These are phyloP conservation scores for Penicillium sp. DNA, from an alignment of 2,329 filamentous ascomycete species.

Conservation along the genomic window DNA sequence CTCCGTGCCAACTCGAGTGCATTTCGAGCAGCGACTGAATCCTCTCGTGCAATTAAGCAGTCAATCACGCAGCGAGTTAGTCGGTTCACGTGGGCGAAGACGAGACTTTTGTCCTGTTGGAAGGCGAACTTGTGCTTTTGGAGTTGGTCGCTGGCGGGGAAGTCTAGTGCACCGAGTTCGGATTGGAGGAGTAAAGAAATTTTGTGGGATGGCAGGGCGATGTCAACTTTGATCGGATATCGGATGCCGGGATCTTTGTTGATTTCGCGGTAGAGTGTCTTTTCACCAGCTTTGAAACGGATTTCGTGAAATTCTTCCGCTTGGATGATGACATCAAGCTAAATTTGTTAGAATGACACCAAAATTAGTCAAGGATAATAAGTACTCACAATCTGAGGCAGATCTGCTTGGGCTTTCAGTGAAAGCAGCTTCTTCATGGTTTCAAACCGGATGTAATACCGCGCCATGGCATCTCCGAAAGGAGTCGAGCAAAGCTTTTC, in stretches of 20 bases:
- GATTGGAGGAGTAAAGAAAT: slow-evolving; percentile 78
- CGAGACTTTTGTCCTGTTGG: slow-evolving; percentile 63
- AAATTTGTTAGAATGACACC: slow-evolving; percentile 21
- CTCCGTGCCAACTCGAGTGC: slow-evolving; percentile 80
- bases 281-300: slow-evolving; percentile 73
- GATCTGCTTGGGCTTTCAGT: slow-evolving; percentile 64
- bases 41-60: slow-evolving; percentile 67
- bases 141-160: slow-evolving; percentile 64
- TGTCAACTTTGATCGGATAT: slow-evolving; percentile 71
- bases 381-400: slow-evolving; percentile 70
- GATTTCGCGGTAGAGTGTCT: slow-evolving; percentile 71
- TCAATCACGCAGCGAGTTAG: slow-evolving; percentile 78
- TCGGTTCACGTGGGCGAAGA: slow-evolving; percentile 73
- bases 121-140: slow-evolving; percentile 63
- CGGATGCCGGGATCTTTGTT: slow-evolving; percentile 73
- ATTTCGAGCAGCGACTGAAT: slow-evolving; percentile 70
- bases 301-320: slow-evolving; percentile 76
- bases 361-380: not conserved
- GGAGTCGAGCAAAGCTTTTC: slow-evolving; percentile 67
- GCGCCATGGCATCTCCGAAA: slow-evolving; percentile 80
- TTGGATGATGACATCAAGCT: slow-evolving; percentile 71
- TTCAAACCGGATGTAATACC: slow-evolving; percentile 78
- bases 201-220: slow-evolving; percentile 73
- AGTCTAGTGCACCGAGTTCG: slow-evolving; percentile 70
- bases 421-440: slow-evolving; percentile 76